These are phyloP conservation scores for Stropharia rugosoannulata DNA, from an alignment of 768 basidiomycete species.

Conservation along the genomic window DNA sequence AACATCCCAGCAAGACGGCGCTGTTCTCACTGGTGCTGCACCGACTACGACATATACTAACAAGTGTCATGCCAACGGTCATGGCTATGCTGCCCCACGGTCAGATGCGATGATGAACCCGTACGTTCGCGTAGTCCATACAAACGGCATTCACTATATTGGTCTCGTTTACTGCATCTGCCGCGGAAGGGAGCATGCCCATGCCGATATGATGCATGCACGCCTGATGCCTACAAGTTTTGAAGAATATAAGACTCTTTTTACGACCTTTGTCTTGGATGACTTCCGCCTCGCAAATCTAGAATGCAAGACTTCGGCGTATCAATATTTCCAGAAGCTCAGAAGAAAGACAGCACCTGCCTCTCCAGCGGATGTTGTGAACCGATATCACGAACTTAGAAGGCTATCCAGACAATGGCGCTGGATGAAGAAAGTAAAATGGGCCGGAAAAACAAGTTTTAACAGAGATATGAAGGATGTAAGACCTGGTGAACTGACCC, in stretches of 20 bases:
- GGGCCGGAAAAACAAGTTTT: constrained; percentile 10
- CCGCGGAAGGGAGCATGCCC: not conserved
- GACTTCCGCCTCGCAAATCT: not conserved
- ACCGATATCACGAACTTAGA: constrained; percentile 19
- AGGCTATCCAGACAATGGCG: constrained; percentile 15
- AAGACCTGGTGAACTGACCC: constrained; percentile 8
- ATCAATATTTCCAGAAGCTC: constrained; percentile 12
- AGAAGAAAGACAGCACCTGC: constrained; percentile 2
- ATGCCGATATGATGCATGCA: not conserved
- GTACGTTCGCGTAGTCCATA: not conserved
- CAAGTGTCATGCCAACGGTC: too few relatives aligned
- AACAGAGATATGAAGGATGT: not conserved
- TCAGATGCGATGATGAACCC: not conserved
- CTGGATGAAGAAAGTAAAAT: constrained; percentile 18
- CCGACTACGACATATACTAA: not conserved
- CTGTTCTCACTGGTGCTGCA: not conserved
- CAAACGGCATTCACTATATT: not conserved
- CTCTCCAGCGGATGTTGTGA: not conserved
- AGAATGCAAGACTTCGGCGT: constrained; percentile 4
- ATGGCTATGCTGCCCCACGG: not conserved
- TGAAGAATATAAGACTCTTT: not conserved
- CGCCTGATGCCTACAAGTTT: not conserved
- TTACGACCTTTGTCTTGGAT: not conserved
- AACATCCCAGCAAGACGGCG: too few relatives aligned
- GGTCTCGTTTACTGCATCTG: not conserved